Percentiles rank a stretch among this genome's conserved stretches.
phyloP scores from a whole-genome alignment of 306 rosid genomes.

The Amphicarpaea edgeworthii region DNA sequence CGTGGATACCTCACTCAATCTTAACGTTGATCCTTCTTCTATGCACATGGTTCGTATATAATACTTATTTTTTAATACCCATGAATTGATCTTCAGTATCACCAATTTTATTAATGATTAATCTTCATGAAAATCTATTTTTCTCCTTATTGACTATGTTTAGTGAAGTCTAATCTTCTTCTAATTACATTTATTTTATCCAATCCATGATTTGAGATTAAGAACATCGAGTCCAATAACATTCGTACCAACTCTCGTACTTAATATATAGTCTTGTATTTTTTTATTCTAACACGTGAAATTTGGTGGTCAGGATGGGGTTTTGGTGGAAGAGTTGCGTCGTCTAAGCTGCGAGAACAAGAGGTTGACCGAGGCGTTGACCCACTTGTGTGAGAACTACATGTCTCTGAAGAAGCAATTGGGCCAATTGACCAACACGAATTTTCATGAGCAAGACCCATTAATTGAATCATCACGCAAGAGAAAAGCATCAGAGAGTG shows the following conservation, averaged over 20 bases:
- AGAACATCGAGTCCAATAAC: no score
- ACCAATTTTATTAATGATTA: no score
- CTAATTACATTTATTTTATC: no score
- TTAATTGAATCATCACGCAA: conserved; percentile 49
- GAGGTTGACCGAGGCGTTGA: conserved; percentile 59
- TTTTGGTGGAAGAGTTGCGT: conserved; percentile 58
- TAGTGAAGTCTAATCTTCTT: no score
- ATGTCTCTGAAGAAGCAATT: conserved; percentile 54
- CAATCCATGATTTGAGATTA: no score
- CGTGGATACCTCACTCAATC: conserved; percentile 65
- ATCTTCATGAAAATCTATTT: no score
- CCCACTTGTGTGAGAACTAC: conserved; percentile 55
- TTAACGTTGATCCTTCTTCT: conserved; percentile 59
- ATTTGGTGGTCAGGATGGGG: conserved; percentile 31
- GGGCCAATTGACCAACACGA: conserved; percentile 46
- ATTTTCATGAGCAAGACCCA: conserved; percentile 39
- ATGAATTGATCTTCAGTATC: no score
- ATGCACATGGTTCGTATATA: conserved; percentile 40
- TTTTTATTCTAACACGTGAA: background rate
- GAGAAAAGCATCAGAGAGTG: conserved; percentile 60
- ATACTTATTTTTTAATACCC: no score
- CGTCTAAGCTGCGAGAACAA: conserved; percentile 69
- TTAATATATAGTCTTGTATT: background rate
- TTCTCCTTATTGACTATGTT: no score
- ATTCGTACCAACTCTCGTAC: no score